Conservation (phyloP, 129 eudicot genomes). For the Pseudognaphalium luteoalbum region DNA sequence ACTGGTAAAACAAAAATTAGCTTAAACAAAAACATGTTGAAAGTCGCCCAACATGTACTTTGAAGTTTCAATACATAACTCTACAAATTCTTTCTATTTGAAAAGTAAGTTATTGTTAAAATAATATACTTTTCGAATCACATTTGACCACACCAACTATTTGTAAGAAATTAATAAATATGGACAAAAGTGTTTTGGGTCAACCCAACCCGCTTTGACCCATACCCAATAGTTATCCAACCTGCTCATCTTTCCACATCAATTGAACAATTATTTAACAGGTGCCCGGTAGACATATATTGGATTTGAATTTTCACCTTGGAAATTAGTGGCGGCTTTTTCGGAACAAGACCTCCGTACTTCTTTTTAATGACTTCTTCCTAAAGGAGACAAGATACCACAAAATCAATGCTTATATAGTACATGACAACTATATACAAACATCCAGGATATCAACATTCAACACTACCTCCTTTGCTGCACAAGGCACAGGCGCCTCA, state of each 20-base stretch:
- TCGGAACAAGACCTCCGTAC: constrained; percentile 91
- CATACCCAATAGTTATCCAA: neutral
- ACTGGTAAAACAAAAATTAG: neutral
- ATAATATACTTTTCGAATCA: neutral
- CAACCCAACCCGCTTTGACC: neutral
- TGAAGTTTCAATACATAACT: neutral
- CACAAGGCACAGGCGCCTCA: constrained; percentile 40
- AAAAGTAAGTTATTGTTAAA: neutral
- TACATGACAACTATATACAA: constrained; percentile 7
- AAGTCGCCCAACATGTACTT: neutral
- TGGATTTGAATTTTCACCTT: constrained; percentile 48
- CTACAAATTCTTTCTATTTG: neutral
- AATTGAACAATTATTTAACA: neutral
- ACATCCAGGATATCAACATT: constrained; percentile 7
- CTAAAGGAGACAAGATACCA: constrained; percentile 37
- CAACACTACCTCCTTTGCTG: constrained; percentile 58
- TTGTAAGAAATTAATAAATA: neutral
- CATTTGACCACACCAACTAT: neutral
- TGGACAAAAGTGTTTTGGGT: neutral
- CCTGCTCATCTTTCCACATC: neutral
- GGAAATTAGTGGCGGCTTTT: constrained; percentile 88
- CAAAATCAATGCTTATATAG: constrained; percentile 12
- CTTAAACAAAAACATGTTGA: neutral
- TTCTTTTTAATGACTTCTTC: constrained; percentile 77
- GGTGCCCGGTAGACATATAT: neutral